Percentiles rank a stretch among this genome's conserved stretches.
Conservation (phyloP, 2,329 filamentous ascomycete genomes). For the Lojkania enalia region DNA sequence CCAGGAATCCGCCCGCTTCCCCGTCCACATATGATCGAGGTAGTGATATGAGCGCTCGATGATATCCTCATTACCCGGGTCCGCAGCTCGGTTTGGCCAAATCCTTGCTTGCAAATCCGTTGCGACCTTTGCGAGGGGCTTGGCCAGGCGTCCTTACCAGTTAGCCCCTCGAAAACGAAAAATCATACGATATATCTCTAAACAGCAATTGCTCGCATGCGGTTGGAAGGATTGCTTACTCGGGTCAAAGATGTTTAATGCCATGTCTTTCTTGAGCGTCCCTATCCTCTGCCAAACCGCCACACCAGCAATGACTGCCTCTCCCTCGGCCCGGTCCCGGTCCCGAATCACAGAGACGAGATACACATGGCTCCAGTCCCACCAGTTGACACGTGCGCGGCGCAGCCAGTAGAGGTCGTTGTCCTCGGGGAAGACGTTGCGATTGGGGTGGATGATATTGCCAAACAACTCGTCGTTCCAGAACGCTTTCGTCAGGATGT, state of each 20-base stretch:
- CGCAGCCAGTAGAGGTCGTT: conserved; percentile 10
- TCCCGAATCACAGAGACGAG: conserved; percentile 6
- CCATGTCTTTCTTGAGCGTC: too few relatives aligned
- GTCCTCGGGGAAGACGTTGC: conserved; percentile 10
- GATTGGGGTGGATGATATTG: conserved; percentile 15
- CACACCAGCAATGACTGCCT: conserved; percentile 6
- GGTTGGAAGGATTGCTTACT: too few relatives aligned
- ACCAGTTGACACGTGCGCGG: conserved; percentile 7
- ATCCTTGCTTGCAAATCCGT: not conserved
- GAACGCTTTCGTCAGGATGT: conserved; percentile 13
- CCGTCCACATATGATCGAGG: conserved; percentile 14
- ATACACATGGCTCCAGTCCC: conserved; percentile 6
- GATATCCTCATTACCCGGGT: conserved; percentile 3
- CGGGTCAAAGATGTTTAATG: too few relatives aligned
- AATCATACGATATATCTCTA: too few relatives aligned
- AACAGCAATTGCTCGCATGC: too few relatives aligned
- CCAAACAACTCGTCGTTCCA: conserved; percentile 19
- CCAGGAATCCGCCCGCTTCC: conserved; percentile 37
- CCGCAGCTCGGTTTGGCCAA: conserved; percentile 11
- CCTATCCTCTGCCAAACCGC: conserved; percentile 8
- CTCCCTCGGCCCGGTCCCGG: not conserved
- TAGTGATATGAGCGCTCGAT: conserved; percentile 1
- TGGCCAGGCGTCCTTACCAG: not conserved
- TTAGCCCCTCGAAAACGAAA: too few relatives aligned
- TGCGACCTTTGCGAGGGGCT: not conserved